A percentile compares a stretch with the other conserved stretches of the same genome.
These are phyloP conservation scores for Multifurca ochricompacta DNA, from an alignment of 768 basidiomycete genomes.

Conservation along the genomic window DNA sequence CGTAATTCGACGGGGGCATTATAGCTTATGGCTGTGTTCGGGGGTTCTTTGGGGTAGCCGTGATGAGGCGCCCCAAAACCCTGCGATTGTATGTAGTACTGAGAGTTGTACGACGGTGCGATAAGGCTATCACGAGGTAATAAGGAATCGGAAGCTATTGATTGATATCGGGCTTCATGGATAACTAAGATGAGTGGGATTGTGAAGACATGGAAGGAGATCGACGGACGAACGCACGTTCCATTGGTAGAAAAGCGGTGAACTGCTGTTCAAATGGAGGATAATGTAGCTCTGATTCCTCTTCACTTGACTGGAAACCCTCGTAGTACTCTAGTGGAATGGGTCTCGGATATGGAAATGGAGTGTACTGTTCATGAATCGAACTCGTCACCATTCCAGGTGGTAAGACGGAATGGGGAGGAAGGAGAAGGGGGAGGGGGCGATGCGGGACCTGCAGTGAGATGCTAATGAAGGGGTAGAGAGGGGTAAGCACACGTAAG, in stretches of 20 bases:
- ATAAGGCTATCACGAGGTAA: slow-evolving; percentile 18
- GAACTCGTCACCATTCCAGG: slow-evolving; percentile 48
- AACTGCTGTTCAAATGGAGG: slow-evolving; percentile 56
- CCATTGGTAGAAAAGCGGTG: slow-evolving; percentile 27
- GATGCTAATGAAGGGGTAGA: slow-evolving; percentile 24
- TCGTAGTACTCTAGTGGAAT: slow-evolving; percentile 46
- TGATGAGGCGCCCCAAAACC: slow-evolving; percentile 13
- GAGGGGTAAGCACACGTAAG: slow-evolving; percentile 28
- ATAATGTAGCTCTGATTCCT: slow-evolving; percentile 68
- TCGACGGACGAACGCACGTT: slow-evolving; percentile 28
- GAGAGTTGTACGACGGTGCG: slow-evolving; percentile 14
- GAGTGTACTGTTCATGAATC: slow-evolving; percentile 48
- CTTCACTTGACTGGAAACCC: slow-evolving; percentile 64
- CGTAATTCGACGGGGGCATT: slow-evolving; percentile 16
- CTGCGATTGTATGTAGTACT: slow-evolving; percentile 16
- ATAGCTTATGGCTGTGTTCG: slow-evolving; percentile 14
- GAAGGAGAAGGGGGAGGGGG: slow-evolving; percentile 23
- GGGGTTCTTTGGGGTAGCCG: slow-evolving; percentile 18
- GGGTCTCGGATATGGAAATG: slow-evolving; percentile 47
- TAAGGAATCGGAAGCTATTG: slow-evolving; percentile 18
- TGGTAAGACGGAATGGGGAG: slow-evolving; percentile 20
- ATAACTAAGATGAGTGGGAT: slow-evolving; percentile 9
- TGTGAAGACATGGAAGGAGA: slow-evolving; percentile 2
- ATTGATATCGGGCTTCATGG: slow-evolving; percentile 65
- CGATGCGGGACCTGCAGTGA: slow-evolving; percentile 23